These are phyloP conservation scores for Cornus kousa DNA, from an alignment of 148 eudicot genomes.

Conservation along the genomic window DNA sequence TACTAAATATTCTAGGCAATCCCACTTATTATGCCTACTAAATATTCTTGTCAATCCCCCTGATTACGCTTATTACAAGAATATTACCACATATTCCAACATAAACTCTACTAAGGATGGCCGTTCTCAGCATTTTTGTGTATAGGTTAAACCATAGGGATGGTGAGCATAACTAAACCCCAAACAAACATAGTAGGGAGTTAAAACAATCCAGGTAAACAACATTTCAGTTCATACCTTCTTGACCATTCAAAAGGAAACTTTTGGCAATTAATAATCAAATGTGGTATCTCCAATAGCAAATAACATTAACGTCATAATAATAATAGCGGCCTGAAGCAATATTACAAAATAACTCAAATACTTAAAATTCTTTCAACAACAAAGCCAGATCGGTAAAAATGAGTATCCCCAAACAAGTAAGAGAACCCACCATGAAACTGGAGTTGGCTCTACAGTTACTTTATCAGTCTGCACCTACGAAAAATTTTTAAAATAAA, in stretches of 20 bases:
- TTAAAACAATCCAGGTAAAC: background rate
- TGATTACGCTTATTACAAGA: too few species aligned
- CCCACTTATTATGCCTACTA: too few species aligned
- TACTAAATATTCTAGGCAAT: too few species aligned
- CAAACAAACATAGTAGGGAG: background rate
- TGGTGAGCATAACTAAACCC: too few species aligned
- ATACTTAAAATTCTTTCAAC: background rate
- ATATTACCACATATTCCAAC: too few species aligned
- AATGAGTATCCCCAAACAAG: conserved; percentile 3
- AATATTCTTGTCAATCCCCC: too few species aligned
- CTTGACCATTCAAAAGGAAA: background rate
- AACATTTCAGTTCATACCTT: background rate
- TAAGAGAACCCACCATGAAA: conserved; percentile 75
- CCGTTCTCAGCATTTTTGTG: too few species aligned
- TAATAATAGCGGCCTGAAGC: background rate
- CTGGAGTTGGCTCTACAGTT: conserved; percentile 79
- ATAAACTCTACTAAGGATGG: too few species aligned
- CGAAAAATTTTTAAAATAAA: background rate
- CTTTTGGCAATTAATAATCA: background rate
- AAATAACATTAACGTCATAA: background rate
- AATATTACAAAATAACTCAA: background rate
- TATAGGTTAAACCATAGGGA: too few species aligned
- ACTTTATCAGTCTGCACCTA: conserved; percentile 70
- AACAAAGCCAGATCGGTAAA: background rate
- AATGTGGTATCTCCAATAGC: background rate